Base-by-base conservation (phyloP, 805 yeast genomes). In the Tetrapisispora iriomotensis region DNA sequence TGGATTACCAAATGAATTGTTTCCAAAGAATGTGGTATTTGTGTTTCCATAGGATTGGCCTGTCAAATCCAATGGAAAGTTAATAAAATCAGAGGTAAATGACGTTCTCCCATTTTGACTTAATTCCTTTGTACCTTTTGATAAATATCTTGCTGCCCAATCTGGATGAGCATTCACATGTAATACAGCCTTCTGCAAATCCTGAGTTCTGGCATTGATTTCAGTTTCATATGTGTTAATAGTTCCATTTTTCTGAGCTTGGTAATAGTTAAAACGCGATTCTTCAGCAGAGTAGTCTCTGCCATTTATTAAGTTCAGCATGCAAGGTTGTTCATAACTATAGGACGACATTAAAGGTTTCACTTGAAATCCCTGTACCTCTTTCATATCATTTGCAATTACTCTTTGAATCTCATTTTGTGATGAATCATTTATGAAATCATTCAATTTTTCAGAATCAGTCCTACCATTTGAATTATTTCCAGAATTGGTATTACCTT, bases 251-350 rank as follows among this genome's bases (percentile, higher is more conserved):
- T 58, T 49, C 33, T 50, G 58, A 0, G 79, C 74, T 37, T 67
- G 66, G 44, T 62, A 56, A 43, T 60, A 73, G 43, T 68, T 67
- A 37, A 68, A 56, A 40, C 82, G 56, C 15, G 65, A 57, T 47
- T 77, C 82, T 43, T 75, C 82, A 18, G 58, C 61, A 0, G 80
- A 74, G 18, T 68, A 51, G 44, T 77, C 82, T 49, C 82, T 58
- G 1, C 69, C 73, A 2, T 59, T 46, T 8, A 76, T 71, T 30
- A 77, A 49, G 47, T 72, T 74, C 34, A 65, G 62, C 8, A 65
- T 64, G 0, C 74, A 73, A 1, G 77, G 77, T 3, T 54, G 51
- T 1, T 64, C 66, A n/a, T 72, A 50, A 20, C 81, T 74, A 53
- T 69, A 73, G 1, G 71, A 59, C 0, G 79, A 65, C 3, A 69